These are phyloP conservation scores for Lachnellula cervina DNA, from an alignment of 2,329 filamentous ascomycete genomes.

Conservation along the genomic window DNA sequence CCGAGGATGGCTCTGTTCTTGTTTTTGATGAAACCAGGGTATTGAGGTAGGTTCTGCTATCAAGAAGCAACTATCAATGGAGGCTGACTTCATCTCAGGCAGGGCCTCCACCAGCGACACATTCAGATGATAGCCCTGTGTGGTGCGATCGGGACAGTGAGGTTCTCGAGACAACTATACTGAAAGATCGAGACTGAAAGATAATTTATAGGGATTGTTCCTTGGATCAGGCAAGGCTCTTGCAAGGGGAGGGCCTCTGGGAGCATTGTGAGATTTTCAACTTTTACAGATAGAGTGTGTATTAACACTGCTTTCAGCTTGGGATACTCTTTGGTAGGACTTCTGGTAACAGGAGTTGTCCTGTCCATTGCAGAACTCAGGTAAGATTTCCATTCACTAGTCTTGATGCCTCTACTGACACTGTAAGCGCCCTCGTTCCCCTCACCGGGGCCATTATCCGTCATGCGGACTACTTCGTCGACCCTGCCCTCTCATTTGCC, in stretches of 20 bases:
- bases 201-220: constrained; percentile 15
- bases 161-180: not conserved
- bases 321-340: constrained; percentile 46
- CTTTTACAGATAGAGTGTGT: not conserved
- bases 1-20: not conserved
- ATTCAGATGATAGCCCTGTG: constrained; percentile 41
- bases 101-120: constrained; percentile 40
- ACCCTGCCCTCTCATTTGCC: constrained; percentile 33
- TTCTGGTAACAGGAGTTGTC: constrained; percentile 46
- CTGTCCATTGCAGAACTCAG: constrained; percentile 47
- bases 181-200: not conserved
- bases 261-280: constrained; percentile 35
- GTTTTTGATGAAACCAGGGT: constrained; percentile 18
- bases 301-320: constrained; percentile 25
- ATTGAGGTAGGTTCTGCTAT: constrained; percentile 11
- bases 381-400: constrained; percentile 14
- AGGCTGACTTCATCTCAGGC: constrained; percentile 30
- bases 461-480: constrained; percentile 35
- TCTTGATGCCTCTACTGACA: not conserved
- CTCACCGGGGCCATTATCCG: constrained; percentile 39
- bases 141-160: constrained; percentile 41
- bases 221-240: constrained; percentile 44
- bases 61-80: not conserved
- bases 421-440: constrained; percentile 38
- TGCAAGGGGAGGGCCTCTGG: constrained; percentile 46